A percentile compares a stretch with the other conserved stretches of the same genome.
phyloP scores from a whole-genome alignment of 306 rosid genomes.

The Cicer arietinum region DNA sequence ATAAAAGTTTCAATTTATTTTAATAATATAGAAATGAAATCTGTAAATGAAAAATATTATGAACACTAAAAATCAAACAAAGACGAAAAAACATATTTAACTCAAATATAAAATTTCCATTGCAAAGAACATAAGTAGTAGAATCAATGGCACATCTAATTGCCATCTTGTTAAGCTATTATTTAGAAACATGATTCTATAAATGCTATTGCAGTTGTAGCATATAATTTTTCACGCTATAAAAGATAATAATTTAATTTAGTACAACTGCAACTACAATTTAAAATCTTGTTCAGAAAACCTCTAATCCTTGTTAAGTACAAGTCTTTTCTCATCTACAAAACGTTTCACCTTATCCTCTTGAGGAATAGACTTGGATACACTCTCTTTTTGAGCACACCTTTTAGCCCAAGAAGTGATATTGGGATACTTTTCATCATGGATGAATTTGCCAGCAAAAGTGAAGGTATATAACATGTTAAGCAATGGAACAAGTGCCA shows the following conservation, averaged over 20 bases:
- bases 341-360: constrained; percentile 37
- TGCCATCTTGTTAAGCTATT: constrained; percentile 6
- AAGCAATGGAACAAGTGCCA: constrained; percentile 48
- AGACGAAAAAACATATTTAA: background rate
- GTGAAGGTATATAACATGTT: constrained; percentile 38
- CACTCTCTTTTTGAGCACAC: constrained; percentile 46
- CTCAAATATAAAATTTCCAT: background rate
- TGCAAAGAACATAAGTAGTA: background rate
- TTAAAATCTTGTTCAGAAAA: background rate
- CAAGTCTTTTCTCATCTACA: background rate
- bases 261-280: background rate
- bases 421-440: constrained; percentile 46
- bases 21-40: too few relatives aligned
- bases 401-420: constrained; percentile 53
- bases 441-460: constrained; percentile 29
- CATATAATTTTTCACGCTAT: background rate
- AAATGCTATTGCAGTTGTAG: background rate
- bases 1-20: too few relatives aligned
- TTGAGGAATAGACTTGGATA: constrained; percentile 47
- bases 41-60: background rate
- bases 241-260: background rate
- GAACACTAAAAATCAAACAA: background rate
- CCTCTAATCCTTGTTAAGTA: background rate
- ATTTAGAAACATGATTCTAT: background rate
- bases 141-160: constrained; percentile 3